Percentiles rank a stretch among this genome's conserved stretches.
Evolutionary conservation across 148 eudicot genomes (phyloP).

Genomic region (Arctostaphylos glauca): DNA sequence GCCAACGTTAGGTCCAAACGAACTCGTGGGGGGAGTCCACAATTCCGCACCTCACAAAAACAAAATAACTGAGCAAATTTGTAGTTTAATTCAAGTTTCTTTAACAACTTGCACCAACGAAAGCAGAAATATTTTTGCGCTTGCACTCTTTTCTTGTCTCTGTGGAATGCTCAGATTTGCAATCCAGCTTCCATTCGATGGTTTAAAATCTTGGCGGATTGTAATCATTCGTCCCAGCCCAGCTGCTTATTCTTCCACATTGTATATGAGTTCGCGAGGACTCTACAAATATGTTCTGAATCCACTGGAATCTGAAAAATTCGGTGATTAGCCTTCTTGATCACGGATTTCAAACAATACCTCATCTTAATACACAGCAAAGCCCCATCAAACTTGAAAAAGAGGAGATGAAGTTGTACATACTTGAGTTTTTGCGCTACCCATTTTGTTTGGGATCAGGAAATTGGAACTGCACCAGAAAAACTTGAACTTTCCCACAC

Average conservation of each 20-base stretch:
- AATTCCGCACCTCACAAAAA: too few species aligned
- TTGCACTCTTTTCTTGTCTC: neutral
- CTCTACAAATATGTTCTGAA: too few species aligned
- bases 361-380: neutral
- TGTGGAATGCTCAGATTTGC: neutral
- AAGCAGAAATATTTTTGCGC: neutral
- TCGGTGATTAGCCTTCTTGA: too few species aligned
- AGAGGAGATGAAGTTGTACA: neutral
- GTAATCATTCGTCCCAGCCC: too few species aligned
- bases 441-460: conserved; percentile 15
- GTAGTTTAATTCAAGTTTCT: neutral
- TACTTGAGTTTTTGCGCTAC: neutral
- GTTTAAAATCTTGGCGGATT: neutral
- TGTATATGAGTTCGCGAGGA: too few species aligned
- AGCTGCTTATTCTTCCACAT: too few species aligned
- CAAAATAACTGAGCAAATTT: too few species aligned
- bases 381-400: neutral
- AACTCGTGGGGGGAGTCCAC: too few species aligned
- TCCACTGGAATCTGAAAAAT: too few species aligned
- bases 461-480: conserved; percentile 42
- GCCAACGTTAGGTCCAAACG: too few species aligned
- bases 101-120: neutral
- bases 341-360: too few species aligned
- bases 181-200: neutral
- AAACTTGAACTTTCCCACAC: conserved; percentile 78